Percentiles rank a stretch among this genome's conserved stretches.
Conservation (phyloP, 805 yeast species). For the Candida cerambycidarum region DNA sequence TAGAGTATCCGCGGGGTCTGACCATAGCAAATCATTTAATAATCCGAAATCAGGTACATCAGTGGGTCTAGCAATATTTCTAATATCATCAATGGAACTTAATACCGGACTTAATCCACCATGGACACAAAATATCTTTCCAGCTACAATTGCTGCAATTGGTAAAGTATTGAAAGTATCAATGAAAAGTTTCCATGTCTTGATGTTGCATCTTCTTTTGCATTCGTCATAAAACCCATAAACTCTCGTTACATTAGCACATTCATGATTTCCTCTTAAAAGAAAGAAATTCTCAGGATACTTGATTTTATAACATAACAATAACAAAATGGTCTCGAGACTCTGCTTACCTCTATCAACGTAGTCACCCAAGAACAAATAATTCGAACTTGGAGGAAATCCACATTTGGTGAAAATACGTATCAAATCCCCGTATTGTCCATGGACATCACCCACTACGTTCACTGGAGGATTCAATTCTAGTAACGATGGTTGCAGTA, state of each 20-base stretch:
- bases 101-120: constrained; percentile 81
- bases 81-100: constrained; percentile 70
- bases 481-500: constrained; percentile 85
- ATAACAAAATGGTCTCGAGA: constrained; percentile 81
- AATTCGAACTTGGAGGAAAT: constrained; percentile 92
- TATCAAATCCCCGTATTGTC: constrained; percentile 89
- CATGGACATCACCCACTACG: constrained; percentile 94
- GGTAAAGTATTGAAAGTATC: constrained; percentile 96
- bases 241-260: constrained; percentile 94
- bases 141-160: constrained; percentile 92
- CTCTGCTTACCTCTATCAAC: constrained; percentile 98
- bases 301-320: constrained; percentile 91
- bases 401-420: constrained; percentile 95
- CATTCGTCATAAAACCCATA: constrained; percentile 98
- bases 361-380: constrained; percentile 91
- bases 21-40: constrained; percentile 76
- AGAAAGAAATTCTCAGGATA: constrained; percentile 95
- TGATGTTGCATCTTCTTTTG: constrained; percentile 86
- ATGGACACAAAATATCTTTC: constrained; percentile 89
- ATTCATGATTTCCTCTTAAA: constrained; percentile 94
- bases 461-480: constrained; percentile 87
- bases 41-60: constrained; percentile 85
- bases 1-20: constrained; percentile 79
- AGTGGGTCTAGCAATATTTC: constrained; percentile 75
- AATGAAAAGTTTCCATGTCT: constrained; percentile 90